Conservation (phyloP, 352 stramenopile genomes). For the Blastocystis sp. region DNA sequence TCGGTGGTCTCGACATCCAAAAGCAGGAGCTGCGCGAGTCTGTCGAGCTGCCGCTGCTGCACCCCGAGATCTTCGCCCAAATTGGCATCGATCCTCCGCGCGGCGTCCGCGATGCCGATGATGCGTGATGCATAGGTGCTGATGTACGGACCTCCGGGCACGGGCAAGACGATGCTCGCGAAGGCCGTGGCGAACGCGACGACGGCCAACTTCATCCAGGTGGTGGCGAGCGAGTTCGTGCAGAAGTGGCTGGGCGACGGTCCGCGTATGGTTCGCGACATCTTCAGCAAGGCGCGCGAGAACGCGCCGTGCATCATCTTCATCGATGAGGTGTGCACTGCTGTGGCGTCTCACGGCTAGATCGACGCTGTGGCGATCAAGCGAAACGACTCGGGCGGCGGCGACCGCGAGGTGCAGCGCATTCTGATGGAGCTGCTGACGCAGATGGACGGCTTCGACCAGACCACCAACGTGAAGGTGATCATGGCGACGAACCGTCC, state of each 20-base stretch:
- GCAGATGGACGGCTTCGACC: constrained; percentile 99
- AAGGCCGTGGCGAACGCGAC: constrained; percentile 99
- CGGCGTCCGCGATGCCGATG: constrained; percentile 83
- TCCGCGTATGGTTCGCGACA: constrained; percentile 99
- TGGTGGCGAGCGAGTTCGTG: constrained; percentile 97
- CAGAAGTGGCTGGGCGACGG: constrained; percentile 94
- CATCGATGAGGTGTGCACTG: constrained; percentile 97
- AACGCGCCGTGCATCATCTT: constrained; percentile 99
- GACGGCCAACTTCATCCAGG: constrained; percentile 96
- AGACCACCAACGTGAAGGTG: constrained; percentile 98
- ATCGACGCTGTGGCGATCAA: constrained; percentile 77
- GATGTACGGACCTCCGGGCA: constrained; percentile 78
- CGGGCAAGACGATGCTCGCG: constrained; percentile 98
- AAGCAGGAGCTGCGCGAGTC: constrained; percentile 97
- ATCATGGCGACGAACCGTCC: constrained; percentile 99
- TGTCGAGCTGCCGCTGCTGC: constrained; percentile 97
- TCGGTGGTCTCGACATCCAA: constrained; percentile 99
- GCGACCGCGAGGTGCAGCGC: constrained; percentile 88
- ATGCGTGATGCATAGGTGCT: constrained; percentile 71
- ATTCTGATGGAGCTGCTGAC: constrained; percentile 99
- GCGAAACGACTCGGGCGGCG: constrained; percentile 74
- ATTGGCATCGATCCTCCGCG: constrained; percentile 98
- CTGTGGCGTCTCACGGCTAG: constrained; percentile 18
- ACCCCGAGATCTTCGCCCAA: constrained; percentile 99
- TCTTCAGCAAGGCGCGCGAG: constrained; percentile 98